Base-by-base conservation (phyloP, 305 asterid species). In the Ilex paraguariensis region DNA sequence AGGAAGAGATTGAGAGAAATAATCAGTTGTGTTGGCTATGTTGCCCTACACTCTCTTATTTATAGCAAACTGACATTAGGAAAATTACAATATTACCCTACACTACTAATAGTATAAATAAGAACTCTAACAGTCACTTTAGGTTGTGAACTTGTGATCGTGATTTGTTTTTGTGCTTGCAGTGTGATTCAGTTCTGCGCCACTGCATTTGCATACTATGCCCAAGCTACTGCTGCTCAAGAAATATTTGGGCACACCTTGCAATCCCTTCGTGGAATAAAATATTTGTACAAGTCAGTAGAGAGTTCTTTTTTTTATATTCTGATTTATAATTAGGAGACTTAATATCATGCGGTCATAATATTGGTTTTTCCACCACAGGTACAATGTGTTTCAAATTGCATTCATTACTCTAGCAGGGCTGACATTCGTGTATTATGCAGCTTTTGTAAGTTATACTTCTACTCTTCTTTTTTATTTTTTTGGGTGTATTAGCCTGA, bases 161-260 rank as follows among this genome's bases (percentile, higher is more conserved):
- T 36, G 6, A 36, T 36, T 36, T 5, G 17, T 60, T 46, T 53
- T 64, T 71, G 54, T 67, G 50, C 10, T 54, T 82, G 90, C 95
- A 90, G 99, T 75, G 99, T 94, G 75, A 94, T 94, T 80, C 99
- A 90, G 83, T 94, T 94, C 77, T 90, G 97, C 61, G 83, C 99
- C 67, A 94, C 97, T 30, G 96, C 99, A 36, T 94, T 94, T 72
- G 99, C 86, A 57, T 94, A 88, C 67, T 94, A 94, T 61, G 87
- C 99, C 60, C 99, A 86, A 75, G 99, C 97, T 40, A 93, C 99
- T 56, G 99, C 99, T 45, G 99, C 99, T 70, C 99, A 94, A 90
- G 97, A 90, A 88, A 94, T 94, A 72, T 94, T 90, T 69, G 95
- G 99, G 62, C 99, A 94, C 74, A 94, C 97, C 3, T 65, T 94